phyloP scores from a whole-genome alignment of 306 rosid genomes.

The Prunus kanzakura region DNA sequence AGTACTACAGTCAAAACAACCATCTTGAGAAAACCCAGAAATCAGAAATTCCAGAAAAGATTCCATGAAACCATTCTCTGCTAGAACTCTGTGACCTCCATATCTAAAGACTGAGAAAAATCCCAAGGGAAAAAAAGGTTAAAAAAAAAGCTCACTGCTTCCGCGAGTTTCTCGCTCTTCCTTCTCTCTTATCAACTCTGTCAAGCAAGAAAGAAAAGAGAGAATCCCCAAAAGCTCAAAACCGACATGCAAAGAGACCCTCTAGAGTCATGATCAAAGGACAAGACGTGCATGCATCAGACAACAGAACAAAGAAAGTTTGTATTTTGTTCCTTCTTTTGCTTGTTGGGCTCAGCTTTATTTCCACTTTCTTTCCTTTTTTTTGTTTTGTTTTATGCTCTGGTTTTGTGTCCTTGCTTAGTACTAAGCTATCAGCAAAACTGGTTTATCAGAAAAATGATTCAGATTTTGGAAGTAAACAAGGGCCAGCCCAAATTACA shows the following conservation, averaged over 20 bases:
- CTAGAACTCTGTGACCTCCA: slow-evolving; percentile 37
- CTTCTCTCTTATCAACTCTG: slow-evolving; percentile 5
- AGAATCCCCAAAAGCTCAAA: slow-evolving; percentile 42
- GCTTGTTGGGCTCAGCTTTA: slow-evolving; percentile 25
- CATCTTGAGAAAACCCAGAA: slow-evolving; percentile 25
- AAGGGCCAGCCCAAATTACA: slow-evolving; percentile 21
- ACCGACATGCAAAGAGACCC: slow-evolving; percentile 49
- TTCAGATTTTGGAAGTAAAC: slow-evolving; percentile 14
- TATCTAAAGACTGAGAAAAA: slow-evolving; percentile 3
- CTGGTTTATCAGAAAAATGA: background rate
- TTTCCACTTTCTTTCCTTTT: slow-evolving; percentile 11
- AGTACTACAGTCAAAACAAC: slow-evolving; percentile 17
- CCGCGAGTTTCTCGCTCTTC: slow-evolving; percentile 51
- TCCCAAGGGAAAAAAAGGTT: background rate
- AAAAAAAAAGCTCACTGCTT: slow-evolving; percentile 24
- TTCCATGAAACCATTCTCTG: slow-evolving; percentile 23
- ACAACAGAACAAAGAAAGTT: slow-evolving; percentile 39
- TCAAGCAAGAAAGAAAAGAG: slow-evolving; percentile 5
- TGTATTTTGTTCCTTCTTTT: slow-evolving; percentile 54
- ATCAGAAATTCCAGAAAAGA: slow-evolving; percentile 26
- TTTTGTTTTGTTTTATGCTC: slow-evolving; percentile 1
- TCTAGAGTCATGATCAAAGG: slow-evolving; percentile 56
- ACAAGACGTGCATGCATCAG: slow-evolving; percentile 65
- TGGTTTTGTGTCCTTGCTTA: background rate
- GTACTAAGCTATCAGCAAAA: slow-evolving; percentile 11